Percentiles rank a stretch among this genome's conserved stretches.
Evolutionary conservation across 306 rosid genomes (phyloP).

Genomic region (Fragaria vesca): DNA sequence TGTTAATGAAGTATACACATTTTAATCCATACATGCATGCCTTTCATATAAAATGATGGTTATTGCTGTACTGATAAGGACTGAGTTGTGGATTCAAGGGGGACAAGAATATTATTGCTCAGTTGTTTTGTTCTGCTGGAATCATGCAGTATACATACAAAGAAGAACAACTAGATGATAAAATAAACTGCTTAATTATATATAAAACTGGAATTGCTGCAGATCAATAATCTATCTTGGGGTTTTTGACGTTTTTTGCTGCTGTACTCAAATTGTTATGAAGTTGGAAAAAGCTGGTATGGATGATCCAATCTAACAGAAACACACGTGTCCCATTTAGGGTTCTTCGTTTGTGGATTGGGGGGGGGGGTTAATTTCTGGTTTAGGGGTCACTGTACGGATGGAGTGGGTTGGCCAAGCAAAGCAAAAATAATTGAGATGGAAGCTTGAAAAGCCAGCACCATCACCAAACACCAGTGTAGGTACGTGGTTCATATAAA

Average conservation of each 20-base stretch:
- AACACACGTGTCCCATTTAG: neutral
- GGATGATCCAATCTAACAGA: neutral
- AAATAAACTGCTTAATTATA: neutral
- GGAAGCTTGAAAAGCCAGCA: neutral
- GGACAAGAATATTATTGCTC: conserved; percentile 5
- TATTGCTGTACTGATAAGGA: conserved; percentile 6
- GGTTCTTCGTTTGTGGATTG: neutral
- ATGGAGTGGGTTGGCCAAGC: conserved; percentile 11
- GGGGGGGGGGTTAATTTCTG: neutral
- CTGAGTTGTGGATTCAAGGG: neutral
- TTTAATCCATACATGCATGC: neutral
- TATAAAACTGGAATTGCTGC: neutral
- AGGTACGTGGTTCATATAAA: neutral
- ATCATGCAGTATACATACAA: neutral
- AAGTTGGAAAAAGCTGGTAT: neutral
- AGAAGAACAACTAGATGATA: conserved; percentile 5
- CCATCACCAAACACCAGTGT: neutral
- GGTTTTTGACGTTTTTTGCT: neutral
- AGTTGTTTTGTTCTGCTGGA: neutral
- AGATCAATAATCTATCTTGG: conserved; percentile 9
- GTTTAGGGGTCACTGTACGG: conserved; percentile 9
- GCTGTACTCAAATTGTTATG: neutral
- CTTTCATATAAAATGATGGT: neutral
- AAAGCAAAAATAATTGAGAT: neutral
- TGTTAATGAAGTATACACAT: neutral